A percentile compares a stretch with the other conserved stretches of the same genome.
These are phyloP conservation scores for Leccinum pellstonianum DNA, from an alignment of 768 basidiomycete genomes.

Conservation along the genomic window DNA sequence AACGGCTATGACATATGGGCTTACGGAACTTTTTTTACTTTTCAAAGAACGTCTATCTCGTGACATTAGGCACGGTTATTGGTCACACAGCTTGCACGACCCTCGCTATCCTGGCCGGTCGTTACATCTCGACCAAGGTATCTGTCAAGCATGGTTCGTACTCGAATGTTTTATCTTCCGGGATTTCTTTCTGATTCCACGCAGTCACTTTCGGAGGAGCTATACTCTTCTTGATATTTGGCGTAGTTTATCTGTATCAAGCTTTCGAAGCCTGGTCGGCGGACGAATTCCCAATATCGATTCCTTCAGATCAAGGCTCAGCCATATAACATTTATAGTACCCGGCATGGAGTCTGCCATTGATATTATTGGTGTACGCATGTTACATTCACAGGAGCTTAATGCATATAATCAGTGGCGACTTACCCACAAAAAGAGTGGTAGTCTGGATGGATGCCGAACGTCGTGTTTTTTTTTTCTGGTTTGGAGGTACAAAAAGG, in stretches of 20 bases:
- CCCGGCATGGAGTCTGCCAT: background rate
- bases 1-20: background rate
- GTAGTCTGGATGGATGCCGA: background rate
- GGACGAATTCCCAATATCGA: conserved; percentile 22
- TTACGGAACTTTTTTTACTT: conserved; percentile 4
- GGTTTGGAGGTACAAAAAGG: background rate
- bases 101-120: conserved; percentile 90
- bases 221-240: conserved; percentile 79
- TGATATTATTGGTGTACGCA: conserved; percentile 2
- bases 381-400: background rate
- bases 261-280: conserved; percentile 36
- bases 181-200: background rate
- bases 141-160: conserved; percentile 86
- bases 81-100: conserved; percentile 88
- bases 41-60: conserved; percentile 83
- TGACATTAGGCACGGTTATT: conserved; percentile 84
- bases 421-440: background rate
- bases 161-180: background rate
- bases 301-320: conserved; percentile 8
- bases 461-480: background rate
- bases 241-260: conserved; percentile 74
- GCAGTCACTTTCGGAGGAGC: conserved; percentile 87
- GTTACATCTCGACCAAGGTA: conserved; percentile 90
- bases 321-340: conserved; percentile 1
- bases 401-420: background rate